Percentiles rank a stretch among this genome's conserved stretches.
phyloP scores from a whole-genome alignment of 2,329 filamentous ascomycete genomes.

The Monosporascus sp. region DNA sequence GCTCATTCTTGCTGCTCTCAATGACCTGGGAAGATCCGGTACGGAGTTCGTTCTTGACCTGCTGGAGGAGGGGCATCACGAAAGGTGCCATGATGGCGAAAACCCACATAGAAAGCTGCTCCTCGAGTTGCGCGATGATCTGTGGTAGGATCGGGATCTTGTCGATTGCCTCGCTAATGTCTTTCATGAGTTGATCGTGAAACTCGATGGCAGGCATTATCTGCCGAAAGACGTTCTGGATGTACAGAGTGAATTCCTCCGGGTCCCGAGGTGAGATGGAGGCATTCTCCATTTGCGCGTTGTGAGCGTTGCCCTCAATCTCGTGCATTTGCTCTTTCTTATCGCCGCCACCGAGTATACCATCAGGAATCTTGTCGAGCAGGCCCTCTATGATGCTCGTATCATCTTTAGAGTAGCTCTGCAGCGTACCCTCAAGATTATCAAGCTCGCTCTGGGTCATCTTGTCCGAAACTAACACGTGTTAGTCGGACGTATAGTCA shows the following conservation, averaged over 20 bases:
- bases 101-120: constrained; percentile 83
- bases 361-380: constrained; percentile 74
- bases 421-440: constrained; percentile 77
- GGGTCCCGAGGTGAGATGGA: constrained; percentile 72
- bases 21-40: constrained; percentile 87
- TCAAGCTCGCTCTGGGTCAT: constrained; percentile 86
- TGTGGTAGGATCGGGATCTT: constrained; percentile 81
- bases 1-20: constrained; percentile 74
- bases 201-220: constrained; percentile 88
- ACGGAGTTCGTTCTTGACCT: constrained; percentile 81
- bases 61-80: constrained; percentile 75
- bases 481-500: not conserved
- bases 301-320: constrained; percentile 69
- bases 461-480: constrained; percentile 69
- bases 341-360: constrained; percentile 71
- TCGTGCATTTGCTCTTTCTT: constrained; percentile 72
- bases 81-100: constrained; percentile 90
- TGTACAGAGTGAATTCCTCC: constrained; percentile 76
- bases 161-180: constrained; percentile 72
- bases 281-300: constrained; percentile 70
- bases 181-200: constrained; percentile 82
- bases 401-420: constrained; percentile 57
- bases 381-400: constrained; percentile 73
- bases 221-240: constrained; percentile 67
- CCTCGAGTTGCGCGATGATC: constrained; percentile 78